Percentiles rank a stretch among this genome's conserved stretches.
phyloP scores from a whole-genome alignment of 192 early-diverging fungal species.

The Rhizoclosmatium sp. region DNA sequence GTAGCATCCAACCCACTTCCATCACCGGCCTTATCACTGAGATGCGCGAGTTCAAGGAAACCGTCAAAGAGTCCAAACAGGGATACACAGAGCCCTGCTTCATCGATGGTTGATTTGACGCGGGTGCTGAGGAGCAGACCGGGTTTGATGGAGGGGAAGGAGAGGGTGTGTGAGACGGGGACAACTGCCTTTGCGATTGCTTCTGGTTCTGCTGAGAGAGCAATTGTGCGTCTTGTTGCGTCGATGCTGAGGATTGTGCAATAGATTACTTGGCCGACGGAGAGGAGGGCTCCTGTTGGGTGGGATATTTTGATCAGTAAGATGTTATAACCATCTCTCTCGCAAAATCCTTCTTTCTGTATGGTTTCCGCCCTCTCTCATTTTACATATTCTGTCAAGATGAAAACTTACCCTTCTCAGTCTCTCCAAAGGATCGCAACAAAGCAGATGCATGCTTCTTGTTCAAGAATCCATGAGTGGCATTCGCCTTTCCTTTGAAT shows the following conservation, averaged over 20 bases:
- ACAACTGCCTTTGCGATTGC: conserved; percentile 57
- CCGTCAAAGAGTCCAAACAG: conserved; percentile 89
- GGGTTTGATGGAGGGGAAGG: conserved; percentile 80
- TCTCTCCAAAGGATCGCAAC: background rate
- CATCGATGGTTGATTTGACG: conserved; percentile 63
- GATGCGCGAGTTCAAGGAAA: conserved; percentile 68
- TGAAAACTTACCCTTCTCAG: background rate
- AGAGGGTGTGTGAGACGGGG: conserved; percentile 59
- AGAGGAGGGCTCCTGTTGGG: conserved; percentile 40
- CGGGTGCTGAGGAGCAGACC: conserved; percentile 76
- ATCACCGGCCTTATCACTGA: conserved; percentile 43
- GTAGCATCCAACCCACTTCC: conserved; percentile 52
- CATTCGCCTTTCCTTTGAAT: conserved; percentile 46
- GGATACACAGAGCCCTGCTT: conserved; percentile 72
- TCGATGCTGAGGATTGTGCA: conserved; percentile 70
- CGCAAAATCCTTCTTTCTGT: too few relatives aligned
- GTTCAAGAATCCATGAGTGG: conserved; percentile 71
- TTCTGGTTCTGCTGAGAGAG: conserved; percentile 70
- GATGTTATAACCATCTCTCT: background rate
- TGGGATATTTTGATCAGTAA: background rate
- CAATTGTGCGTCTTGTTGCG: conserved; percentile 68
- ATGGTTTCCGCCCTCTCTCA: too few relatives aligned
- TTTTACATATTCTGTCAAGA: too few relatives aligned
- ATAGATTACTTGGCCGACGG: conserved; percentile 79
- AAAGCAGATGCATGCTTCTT: conserved; percentile 62